These are phyloP conservation scores for Tetrapisispora arboricola DNA, from an alignment of 805 yeast genomes.

Conservation along the genomic window DNA sequence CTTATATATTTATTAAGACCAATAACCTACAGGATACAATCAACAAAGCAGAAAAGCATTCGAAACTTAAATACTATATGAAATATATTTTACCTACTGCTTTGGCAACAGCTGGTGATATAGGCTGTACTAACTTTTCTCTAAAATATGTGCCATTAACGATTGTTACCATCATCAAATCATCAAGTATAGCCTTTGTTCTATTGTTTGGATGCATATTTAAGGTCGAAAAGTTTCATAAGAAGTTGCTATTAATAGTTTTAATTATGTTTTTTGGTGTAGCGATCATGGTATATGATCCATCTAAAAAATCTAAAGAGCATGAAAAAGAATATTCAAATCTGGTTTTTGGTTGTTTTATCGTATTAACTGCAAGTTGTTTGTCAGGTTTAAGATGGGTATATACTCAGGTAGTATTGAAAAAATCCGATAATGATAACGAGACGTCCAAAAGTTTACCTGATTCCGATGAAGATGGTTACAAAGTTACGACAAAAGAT, in stretches of 20 bases:
- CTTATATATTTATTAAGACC: constrained; percentile 32
- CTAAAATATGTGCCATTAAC: constrained; percentile 69
- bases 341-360: constrained; percentile 46
- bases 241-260: constrained; percentile 61
- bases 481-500: not conserved
- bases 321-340: constrained; percentile 11
- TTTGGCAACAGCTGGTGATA: constrained; percentile 81
- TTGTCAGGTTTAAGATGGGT: constrained; percentile 94
- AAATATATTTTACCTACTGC: constrained; percentile 72
- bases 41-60: not conserved
- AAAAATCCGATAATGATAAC: constrained; percentile 10
- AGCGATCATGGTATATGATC: constrained; percentile 68
- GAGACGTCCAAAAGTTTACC: not conserved
- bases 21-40: constrained; percentile 2
- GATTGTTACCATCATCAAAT: constrained; percentile 86
- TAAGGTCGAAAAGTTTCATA: constrained; percentile 62
- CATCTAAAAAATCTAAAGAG: constrained; percentile 18
- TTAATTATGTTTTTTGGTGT: constrained; percentile 76
- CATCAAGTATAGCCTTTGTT: constrained; percentile 82
- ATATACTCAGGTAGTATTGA: constrained; percentile 73
- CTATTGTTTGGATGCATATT: constrained; percentile 78
- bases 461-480: not conserved
- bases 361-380: constrained; percentile 70
- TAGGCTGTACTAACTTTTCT: constrained; percentile 84
- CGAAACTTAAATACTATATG: constrained; percentile 33